phyloP scores from a whole-genome alignment of 257 asterid species.

The Solanum bukasovii region DNA sequence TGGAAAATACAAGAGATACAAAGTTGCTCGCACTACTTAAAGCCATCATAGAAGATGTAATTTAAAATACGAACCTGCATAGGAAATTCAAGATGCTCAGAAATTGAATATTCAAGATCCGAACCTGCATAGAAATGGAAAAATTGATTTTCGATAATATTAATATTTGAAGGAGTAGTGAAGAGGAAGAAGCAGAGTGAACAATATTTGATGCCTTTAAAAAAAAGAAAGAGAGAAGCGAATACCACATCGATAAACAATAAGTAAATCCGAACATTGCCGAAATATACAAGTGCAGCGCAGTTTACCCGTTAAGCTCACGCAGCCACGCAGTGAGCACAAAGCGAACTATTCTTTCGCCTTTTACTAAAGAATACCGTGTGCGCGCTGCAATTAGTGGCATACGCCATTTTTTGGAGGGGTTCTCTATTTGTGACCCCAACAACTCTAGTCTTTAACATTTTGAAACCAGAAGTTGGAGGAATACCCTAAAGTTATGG shows the following conservation, averaged over 20 bases:
- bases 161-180: background rate
- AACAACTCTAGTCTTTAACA: background rate
- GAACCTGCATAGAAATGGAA: too few relatives aligned
- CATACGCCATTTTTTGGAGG: background rate
- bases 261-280: background rate
- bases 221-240: background rate
- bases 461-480: too few relatives aligned
- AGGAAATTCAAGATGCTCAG: background rate
- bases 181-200: background rate
- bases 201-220: background rate
- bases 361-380: background rate
- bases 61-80: too few relatives aligned
- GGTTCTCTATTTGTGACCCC: background rate
- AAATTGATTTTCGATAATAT: background rate
- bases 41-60: background rate
- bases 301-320: rapidly evolving
- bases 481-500: too few relatives aligned
- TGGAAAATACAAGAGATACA: too few relatives aligned
- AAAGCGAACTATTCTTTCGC: background rate
- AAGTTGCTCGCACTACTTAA: background rate
- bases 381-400: background rate
- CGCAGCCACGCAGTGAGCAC: background rate
- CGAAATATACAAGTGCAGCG: background rate
- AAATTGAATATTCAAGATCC: too few relatives aligned
- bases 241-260: background rate